phyloP scores from a whole-genome alignment of 768 basidiomycete genomes.

The Lentinula sp. region DNA sequence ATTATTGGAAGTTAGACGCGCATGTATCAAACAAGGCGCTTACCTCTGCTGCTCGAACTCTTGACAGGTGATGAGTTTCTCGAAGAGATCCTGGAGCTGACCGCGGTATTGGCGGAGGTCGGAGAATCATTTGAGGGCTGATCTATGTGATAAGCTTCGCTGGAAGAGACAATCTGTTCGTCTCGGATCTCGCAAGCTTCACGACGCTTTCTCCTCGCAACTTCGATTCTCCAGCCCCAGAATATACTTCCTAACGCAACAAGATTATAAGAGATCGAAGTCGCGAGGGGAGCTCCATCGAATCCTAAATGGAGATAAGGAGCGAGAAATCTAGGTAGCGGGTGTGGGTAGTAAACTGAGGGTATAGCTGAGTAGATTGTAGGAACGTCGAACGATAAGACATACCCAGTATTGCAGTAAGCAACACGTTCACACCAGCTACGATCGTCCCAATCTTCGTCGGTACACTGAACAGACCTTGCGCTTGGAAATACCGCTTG shows the following conservation, averaged over 20 bases:
- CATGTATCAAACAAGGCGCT: background rate
- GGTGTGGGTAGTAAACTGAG: constrained; percentile 53
- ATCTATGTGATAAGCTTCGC: background rate
- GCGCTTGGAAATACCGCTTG: constrained; percentile 6
- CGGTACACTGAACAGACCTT: constrained; percentile 77
- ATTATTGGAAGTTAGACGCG: background rate
- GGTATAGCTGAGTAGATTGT: constrained; percentile 23
- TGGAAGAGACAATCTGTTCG: background rate
- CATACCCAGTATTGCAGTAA: background rate
- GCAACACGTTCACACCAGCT: constrained; percentile 71
- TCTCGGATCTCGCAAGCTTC: background rate
- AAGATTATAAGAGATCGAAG: constrained; percentile 83
- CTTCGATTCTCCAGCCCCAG: constrained; percentile 2
- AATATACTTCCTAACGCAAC: constrained; percentile 35
- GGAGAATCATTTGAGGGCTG: background rate
- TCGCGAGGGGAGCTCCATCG: constrained; percentile 88
- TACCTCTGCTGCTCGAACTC: background rate
- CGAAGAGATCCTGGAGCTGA: background rate
- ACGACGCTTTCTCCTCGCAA: background rate
- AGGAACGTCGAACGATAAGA: constrained; percentile 51
- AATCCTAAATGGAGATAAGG: constrained; percentile 67
- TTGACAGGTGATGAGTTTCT: background rate
- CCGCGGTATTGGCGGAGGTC: background rate
- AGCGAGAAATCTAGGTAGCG: constrained; percentile 20
- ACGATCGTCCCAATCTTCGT: constrained; percentile 78